Evolutionary conservation across 2,329 filamentous ascomycete species (phyloP), one percentile per base, ranked within the genome.

Genomic region (Colletotrichum sidae): DNA sequence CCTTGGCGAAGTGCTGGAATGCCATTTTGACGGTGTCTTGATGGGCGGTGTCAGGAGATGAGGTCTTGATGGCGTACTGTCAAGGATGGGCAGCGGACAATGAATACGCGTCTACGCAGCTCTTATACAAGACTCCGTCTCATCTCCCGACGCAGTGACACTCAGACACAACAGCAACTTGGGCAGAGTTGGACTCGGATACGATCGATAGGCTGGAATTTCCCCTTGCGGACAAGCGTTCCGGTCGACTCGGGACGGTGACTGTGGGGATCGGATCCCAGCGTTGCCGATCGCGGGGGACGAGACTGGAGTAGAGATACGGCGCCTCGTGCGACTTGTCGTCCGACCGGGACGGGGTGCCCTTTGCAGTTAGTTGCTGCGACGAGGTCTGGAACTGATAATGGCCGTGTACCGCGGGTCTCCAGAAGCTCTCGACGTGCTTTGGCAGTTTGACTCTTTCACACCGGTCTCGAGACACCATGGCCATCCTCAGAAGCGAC

Each of bases 1-100:
- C 87, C 72, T 88, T 81, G 55, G 82, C 72, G 74, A 83, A 86
- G 77, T 90, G 83, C 55, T 79, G 80, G 74, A 87, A 82, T 56
- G 75, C 60, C 78, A 79, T 81, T 68, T 46, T 75, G 63, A 33
- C 3, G 6, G 13, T 37, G 4, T 13, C 12, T n/a, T 41, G 9
- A 8, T 52, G 2, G 25, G 3, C 3, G 8, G 17, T 25, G 49
- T 2, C 2, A 34, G 15, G 10, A 17, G 10, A 52, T 3, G 35
- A 17, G 11, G 13, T 56, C 7, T 12, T 12, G 6, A 5, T 9
- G 38, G 25, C 12, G 13, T 38, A 41, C n/a, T 9, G 56, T 5
- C 6, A 44, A 15, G 41, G 11, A 15, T 35, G 17, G 35, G 41
- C 44, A 35, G 5, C 35, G 53, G 2, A 34, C 10, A 4, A 25